Base-by-base conservation (phyloP, 2,329 filamentous ascomycete genomes). In the Colletotrichum sidae region DNA sequence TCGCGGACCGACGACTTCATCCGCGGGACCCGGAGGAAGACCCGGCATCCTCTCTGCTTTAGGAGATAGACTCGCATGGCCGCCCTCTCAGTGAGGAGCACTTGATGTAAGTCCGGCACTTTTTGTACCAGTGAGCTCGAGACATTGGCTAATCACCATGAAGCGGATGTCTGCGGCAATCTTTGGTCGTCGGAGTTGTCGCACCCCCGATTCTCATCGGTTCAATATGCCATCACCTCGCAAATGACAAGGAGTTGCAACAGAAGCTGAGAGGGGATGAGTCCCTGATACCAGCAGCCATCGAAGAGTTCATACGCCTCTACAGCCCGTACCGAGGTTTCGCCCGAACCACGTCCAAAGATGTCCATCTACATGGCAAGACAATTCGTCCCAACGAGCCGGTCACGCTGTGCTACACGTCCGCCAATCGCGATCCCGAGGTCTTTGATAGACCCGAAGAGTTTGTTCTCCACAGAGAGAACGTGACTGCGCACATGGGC, bases 321-420 rank as follows among this genome's bases (percentile, higher is more conserved):
- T 69, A 69, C 55, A 67, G 63, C 17, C 70, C 70, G 3, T 71
- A 70, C 12, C 47, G 69, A 15, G 69, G 68, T n/a, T 69, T 69
- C 35, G 66, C 65, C 4, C 51, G 68, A 13, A 69, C 68, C 8
- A 60, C 60, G 1, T 68, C 68, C 2, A 64, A 58, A 6, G 66
- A 69, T 4, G 56, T 68, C 2, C 35, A 46, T 11, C 44, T 69
- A 6, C 69, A 71, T 10, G 61, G 63, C 5, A 39, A 69, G 34
- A 67, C 54, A 0, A 67, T 70, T 17, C 53, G 55, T 6, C 66
- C 69, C 0, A 62, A 56, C 1, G 66, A 69, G 53, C 69, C 69
- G 5, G 57, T 69, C 17, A 69, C 70, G 3, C 47, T 70, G 45
- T 64, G 60, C 39, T 71, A 69, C 42, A 63, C 66, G 17, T 54